Conservation (phyloP, 192 early-diverging fungal genomes). For the Bifiguratus adelaidae region DNA sequence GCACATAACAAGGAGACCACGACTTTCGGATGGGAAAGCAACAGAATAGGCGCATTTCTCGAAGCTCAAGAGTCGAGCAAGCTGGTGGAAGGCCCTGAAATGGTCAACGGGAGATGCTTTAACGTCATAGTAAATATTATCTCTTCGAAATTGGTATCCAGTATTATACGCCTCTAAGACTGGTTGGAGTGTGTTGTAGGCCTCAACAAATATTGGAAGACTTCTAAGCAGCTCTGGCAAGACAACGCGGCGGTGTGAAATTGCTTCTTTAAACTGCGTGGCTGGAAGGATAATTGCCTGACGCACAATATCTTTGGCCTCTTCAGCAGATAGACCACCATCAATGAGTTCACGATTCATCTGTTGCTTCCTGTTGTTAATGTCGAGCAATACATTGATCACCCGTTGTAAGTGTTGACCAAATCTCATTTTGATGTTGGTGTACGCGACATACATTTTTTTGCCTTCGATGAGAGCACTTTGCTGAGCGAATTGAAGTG, state of each 20-base stretch:
- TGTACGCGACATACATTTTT: background rate
- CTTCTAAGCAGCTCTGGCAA: background rate
- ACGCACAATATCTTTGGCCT: background rate
- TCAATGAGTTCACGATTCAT: no score
- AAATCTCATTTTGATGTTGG: background rate
- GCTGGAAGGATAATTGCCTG: background rate
- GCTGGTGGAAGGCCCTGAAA: background rate
- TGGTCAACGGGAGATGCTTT: background rate
- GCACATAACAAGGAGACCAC: conserved; percentile 1
- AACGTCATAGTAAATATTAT: background rate
- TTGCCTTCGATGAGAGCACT: no score
- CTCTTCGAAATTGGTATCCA: background rate
- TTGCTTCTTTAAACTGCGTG: background rate
- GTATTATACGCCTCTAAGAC: background rate
- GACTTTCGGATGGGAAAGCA: background rate
- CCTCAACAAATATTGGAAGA: background rate
- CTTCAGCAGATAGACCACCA: background rate
- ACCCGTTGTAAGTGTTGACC: no score
- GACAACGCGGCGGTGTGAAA: background rate
- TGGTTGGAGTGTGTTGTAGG: background rate
- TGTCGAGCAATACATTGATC: background rate
- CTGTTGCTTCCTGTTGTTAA: background rate
- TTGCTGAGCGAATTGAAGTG: no score
- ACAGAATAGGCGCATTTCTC: background rate
- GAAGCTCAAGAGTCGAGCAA: background rate